phyloP scores from a whole-genome alignment of 2,329 filamentous ascomycete genomes.

The Claviceps purpurea region DNA sequence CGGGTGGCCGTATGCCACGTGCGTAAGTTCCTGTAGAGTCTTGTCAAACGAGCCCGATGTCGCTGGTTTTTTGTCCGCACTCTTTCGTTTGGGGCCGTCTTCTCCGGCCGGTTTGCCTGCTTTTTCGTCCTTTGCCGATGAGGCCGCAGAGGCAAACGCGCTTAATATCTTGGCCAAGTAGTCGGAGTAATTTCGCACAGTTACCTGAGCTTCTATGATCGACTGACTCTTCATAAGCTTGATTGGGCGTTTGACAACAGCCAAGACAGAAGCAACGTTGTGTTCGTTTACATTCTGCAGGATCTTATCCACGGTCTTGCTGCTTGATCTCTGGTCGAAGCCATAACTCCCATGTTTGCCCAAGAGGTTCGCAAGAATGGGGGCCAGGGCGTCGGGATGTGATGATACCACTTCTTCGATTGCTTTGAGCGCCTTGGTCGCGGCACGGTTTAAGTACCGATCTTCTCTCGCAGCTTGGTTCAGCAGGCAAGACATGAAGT shows the following conservation, averaged over 20 bases:
- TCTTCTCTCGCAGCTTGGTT: constrained; percentile 71
- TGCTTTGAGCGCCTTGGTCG: constrained; percentile 59
- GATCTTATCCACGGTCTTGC: constrained; percentile 69
- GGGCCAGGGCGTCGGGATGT: constrained; percentile 43
- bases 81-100: constrained; percentile 5
- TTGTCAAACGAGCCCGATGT: constrained; percentile 16
- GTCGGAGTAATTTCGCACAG: constrained; percentile 36
- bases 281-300: constrained; percentile 45
- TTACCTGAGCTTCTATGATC: constrained; percentile 15
- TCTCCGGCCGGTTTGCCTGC: background rate
- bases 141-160: constrained; percentile 15
- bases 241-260: constrained; percentile 33
- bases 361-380: constrained; percentile 55
- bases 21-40: constrained; percentile 39
- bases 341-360: constrained; percentile 57
- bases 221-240: constrained; percentile 14
- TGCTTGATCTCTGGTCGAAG: constrained; percentile 77
- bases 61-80: constrained; percentile 16
- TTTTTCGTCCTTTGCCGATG: constrained; percentile 2
- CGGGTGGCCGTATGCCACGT: constrained; percentile 39
- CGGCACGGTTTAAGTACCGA: constrained; percentile 66
- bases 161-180: constrained; percentile 41
- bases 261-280: constrained; percentile 40
- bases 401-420: constrained; percentile 52
- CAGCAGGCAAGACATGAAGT: constrained; percentile 67